phyloP scores from a whole-genome alignment of 345 rosid genomes.

The Moricandia moricandioides region DNA sequence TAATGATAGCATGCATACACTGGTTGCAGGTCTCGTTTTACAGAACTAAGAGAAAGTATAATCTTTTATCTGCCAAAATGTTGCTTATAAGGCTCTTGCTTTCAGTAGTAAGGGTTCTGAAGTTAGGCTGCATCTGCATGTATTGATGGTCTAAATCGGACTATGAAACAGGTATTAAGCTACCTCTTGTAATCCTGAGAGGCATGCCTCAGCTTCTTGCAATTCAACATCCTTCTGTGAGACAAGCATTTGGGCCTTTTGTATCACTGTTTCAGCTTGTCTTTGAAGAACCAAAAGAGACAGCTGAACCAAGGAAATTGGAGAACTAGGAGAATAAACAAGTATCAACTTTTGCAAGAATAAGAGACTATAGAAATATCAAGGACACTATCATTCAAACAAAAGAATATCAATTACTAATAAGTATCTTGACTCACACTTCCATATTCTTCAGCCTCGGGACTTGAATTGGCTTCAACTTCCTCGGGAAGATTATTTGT shows the following conservation, averaged over 20 bases:
- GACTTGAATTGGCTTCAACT: too few relatives aligned
- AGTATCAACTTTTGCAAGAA: background rate
- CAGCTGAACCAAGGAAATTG: constrained; percentile 37
- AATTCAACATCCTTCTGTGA: constrained; percentile 71
- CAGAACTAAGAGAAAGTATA: too few relatives aligned
- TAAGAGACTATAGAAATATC: constrained; percentile 9
- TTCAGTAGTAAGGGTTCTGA: too few relatives aligned
- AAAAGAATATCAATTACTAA: too few relatives aligned
- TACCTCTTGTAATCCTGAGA: constrained; percentile 82
- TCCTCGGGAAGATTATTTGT: too few relatives aligned
- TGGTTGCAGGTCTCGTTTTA: too few relatives aligned
- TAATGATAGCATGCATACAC: too few relatives aligned
- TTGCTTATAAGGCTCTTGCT: too few relatives aligned
- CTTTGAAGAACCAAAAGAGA: constrained; percentile 64
- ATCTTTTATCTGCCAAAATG: too few relatives aligned
- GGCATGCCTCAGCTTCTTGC: constrained; percentile 72
- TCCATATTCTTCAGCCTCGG: too few relatives aligned
- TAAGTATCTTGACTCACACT: too few relatives aligned
- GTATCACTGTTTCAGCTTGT: constrained; percentile 67
- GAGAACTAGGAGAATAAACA: constrained; percentile 10
- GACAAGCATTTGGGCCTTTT: constrained; percentile 63
- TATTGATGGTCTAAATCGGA: background rate
- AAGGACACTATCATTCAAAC: background rate
- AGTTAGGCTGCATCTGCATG: too few relatives aligned
- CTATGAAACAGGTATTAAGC: background rate